Conservation (phyloP, 176 grass and related monocot species). For the Aechmea fasciata region DNA sequence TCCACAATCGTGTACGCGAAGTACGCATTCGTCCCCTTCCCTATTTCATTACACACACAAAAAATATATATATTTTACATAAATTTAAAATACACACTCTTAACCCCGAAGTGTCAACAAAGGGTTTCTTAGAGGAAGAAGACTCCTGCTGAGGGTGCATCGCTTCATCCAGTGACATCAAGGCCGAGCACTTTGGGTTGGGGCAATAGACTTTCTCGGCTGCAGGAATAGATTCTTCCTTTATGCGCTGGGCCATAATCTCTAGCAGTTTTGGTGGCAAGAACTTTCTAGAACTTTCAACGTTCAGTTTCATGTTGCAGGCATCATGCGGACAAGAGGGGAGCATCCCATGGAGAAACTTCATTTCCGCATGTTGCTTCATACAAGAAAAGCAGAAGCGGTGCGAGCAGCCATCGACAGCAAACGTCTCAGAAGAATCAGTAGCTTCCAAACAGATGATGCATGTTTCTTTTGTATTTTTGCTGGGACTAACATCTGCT, state of each 20-base stretch:
- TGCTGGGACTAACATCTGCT: slow-evolving; percentile 7
- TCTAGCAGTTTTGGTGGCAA: slow-evolving; percentile 31
- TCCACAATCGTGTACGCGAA: slow-evolving; percentile 75
- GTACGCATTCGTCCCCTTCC: slow-evolving; percentile 78
- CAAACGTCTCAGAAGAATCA: slow-evolving; percentile 49
- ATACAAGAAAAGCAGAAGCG: slow-evolving; percentile 78
- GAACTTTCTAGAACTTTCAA: slow-evolving; percentile 48
- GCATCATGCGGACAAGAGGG: slow-evolving; percentile 59
- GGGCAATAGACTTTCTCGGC: slow-evolving; percentile 70
- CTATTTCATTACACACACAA: too few species aligned
- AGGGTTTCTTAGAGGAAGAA: slow-evolving; percentile 34
- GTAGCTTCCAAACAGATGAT: slow-evolving; percentile 64
- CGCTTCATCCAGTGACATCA: slow-evolving; percentile 54
- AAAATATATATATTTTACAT: too few species aligned
- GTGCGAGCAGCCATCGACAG: slow-evolving; percentile 43
- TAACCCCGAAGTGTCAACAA: slow-evolving; percentile 29
- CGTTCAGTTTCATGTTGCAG: slow-evolving; percentile 47
- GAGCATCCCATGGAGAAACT: slow-evolving; percentile 48
- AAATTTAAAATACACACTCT: slow-evolving; percentile 60
- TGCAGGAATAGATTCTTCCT: slow-evolving; percentile 54
- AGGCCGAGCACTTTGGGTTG: slow-evolving; percentile 51
- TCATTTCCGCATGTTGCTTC: slow-evolving; percentile 68
- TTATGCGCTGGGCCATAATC: slow-evolving; percentile 53
- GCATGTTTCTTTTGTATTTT: slow-evolving; percentile 55
- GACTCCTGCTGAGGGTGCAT: slow-evolving; percentile 30